These are phyloP conservation scores for Candida corydali DNA, from an alignment of 805 yeast genomes.

Conservation along the genomic window DNA sequence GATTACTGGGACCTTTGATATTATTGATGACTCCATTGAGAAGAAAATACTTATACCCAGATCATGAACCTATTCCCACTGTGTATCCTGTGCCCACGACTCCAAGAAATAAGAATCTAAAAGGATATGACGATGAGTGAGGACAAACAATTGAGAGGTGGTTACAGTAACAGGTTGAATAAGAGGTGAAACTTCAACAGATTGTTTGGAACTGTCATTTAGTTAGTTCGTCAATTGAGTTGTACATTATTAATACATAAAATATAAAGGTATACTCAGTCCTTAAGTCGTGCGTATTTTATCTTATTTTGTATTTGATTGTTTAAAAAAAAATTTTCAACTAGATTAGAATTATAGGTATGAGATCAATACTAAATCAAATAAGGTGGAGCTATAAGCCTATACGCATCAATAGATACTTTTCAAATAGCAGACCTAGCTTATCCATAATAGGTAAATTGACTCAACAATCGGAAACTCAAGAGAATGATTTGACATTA, in stretches of 20 bases:
- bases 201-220: no score
- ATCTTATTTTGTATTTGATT: no score
- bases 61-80: slow-evolving; percentile 61
- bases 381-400: neutral
- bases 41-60: slow-evolving; percentile 61
- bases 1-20: slow-evolving; percentile 63
- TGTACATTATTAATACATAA: no score
- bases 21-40: slow-evolving; percentile 63
- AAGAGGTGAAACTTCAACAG: no score
- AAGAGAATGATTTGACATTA: neutral
- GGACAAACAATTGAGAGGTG: no score
- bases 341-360: no score
- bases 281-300: no score
- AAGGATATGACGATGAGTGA: slow-evolving; percentile 52
- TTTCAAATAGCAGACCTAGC: neutral
- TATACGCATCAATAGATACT: neutral
- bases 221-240: no score
- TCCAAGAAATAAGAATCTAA: slow-evolving; percentile 43
- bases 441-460: slow-evolving; percentile 4
- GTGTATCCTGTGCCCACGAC: slow-evolving; percentile 57
- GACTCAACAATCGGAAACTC: slow-evolving; percentile 1
- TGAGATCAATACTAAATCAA: slow-evolving; percentile 2
- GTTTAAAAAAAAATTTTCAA: neutral
- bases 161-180: no score
- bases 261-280: no score